These are phyloP conservation scores for Umbelopsis sp. DNA, from an alignment of 192 early-diverging fungal species.

Conservation along the genomic window DNA sequence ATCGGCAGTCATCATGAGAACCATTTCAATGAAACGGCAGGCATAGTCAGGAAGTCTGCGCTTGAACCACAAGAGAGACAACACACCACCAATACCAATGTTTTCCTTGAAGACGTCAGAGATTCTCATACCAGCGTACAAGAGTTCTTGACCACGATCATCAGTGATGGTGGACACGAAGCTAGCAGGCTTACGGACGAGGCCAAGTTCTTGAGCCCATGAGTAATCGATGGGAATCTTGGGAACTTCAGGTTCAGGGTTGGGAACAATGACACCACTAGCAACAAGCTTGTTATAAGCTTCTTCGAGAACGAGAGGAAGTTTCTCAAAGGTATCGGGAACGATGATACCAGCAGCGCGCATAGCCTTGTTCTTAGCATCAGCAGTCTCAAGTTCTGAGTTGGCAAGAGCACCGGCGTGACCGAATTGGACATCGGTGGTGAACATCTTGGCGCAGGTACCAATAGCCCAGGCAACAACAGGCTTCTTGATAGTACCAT, in stretches of 20 bases:
- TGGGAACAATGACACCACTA: conserved; percentile 67
- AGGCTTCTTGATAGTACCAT: conserved; percentile 94
- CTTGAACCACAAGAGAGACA: conserved; percentile 98
- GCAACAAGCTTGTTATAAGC: conserved; percentile 80
- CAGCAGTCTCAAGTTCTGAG: conserved; percentile 94
- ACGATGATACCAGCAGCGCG: conserved; percentile 86
- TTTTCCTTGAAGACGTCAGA: conserved; percentile 98
- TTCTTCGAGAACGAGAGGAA: conserved; percentile 79
- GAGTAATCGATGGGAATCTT: conserved; percentile 99
- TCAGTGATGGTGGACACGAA: conserved; percentile 99
- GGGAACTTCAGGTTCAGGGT: conserved; percentile 88
- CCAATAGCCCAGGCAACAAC: conserved; percentile 99
- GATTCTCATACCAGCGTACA: conserved; percentile 98
- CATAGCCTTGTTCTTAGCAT: conserved; percentile 92
- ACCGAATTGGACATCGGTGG: conserved; percentile 98
- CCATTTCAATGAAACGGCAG: conserved; percentile 99
- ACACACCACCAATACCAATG: conserved; percentile 97
- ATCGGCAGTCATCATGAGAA: conserved; percentile 98
- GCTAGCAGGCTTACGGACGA: conserved; percentile 96
- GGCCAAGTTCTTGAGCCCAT: conserved; percentile 98
- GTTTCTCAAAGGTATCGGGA: conserved; percentile 93
- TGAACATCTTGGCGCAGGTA: conserved; percentile 99
- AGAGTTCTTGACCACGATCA: conserved; percentile 98
- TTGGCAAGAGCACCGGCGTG: conserved; percentile 97
- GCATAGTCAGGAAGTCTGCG: conserved; percentile 93